phyloP scores from a whole-genome alignment of 1,284 basidiomycete genomes.

The Cryptococcus wingfieldii region DNA sequence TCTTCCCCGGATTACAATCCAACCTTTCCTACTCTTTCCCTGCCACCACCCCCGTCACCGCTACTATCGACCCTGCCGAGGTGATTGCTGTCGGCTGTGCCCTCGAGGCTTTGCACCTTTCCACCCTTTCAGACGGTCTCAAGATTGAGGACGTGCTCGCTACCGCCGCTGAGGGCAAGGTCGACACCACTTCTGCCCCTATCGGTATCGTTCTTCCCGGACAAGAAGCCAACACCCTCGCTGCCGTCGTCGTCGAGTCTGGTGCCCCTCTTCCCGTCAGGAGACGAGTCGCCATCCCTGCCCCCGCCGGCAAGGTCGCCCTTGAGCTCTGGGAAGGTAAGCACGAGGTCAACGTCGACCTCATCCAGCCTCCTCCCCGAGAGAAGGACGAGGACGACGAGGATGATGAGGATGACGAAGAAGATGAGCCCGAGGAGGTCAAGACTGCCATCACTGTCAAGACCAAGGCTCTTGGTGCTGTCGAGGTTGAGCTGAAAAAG shows the following conservation, averaged over 20 bases:
- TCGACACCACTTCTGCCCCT: conserved; percentile 60
- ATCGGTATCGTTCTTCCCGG: conserved; percentile 78
- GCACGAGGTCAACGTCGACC: conserved; percentile 72
- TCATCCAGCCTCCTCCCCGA: conserved; percentile 51
- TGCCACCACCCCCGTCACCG: conserved; percentile 58
- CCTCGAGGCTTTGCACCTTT: conserved; percentile 72
- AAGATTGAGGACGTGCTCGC: conserved; percentile 53
- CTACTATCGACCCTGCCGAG: conserved; percentile 76
- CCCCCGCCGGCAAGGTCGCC: conserved; percentile 58
- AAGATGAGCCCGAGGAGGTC: conserved; percentile 64
- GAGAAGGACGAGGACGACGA: conserved; percentile 45
- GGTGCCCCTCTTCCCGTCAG: conserved; percentile 78
- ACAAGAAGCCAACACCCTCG: conserved; percentile 50
- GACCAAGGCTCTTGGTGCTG: conserved; percentile 52
- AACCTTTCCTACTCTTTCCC: conserved; percentile 66
- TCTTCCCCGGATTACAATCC: conserved; percentile 78
- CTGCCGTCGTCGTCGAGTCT: conserved; percentile 61
- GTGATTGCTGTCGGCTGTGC: conserved; percentile 85
- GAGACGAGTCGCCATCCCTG: conserved; percentile 66
- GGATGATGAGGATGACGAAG: conserved; percentile 62
- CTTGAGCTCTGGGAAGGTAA: conserved; percentile 86
- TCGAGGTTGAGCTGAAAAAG: conserved; percentile 55
- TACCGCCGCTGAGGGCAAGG: conserved; percentile 53
- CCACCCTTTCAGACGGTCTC: conserved; percentile 52
- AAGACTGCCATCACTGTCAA: conserved; percentile 65